Base-by-base conservation (phyloP, 1,284 basidiomycete genomes). In the Trichosporon ovoides region DNA sequence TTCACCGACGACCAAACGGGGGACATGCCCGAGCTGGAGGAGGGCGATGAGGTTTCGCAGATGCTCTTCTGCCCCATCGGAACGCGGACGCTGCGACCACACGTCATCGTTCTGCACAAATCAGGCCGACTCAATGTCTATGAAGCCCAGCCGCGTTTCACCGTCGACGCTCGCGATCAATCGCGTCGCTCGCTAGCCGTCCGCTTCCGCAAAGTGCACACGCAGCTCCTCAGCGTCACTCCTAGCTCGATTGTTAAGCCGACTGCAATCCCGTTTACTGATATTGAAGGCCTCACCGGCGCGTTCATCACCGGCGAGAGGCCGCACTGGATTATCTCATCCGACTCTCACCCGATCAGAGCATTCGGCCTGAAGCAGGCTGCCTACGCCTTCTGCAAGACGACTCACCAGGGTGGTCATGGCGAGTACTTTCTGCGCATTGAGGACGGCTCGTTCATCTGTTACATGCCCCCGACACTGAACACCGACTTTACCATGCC, bases 271-370 rank as follows among this genome's bases (percentile, higher is more conserved):
- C 70, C 76, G 1, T 77, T 79, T 59, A 33, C 57, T 14, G 62
- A 71, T 12, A 64, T 78, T n/a, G 74, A 72, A 57, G 77, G 70
- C 1, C 82, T 84, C 55, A 83, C 84, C 1, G 91, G 91, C 14
- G 87, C 88, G 3, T 94, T 94, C 76, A 84, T 94, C 66, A 92
- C 89, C 0, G 93, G 93, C 0, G 89, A 93, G 70, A 81, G 85
- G 53, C 89, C 92, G 22, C 83, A 85, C 64, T 94, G 92, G 90
- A 85, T 96, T 63, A 66, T 94, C 3, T 67, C 68, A 0, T 68
- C 65, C 18, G 71, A 72, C 43, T 59, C 66, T 3, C 74, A 76
- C 63, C 66, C 70, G 1, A 53, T 76, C 19, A 61, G 67, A 20
- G 65, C 71, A 13, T 76, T 67, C 54, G 72, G 64, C 4, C 57